phyloP scores from a whole-genome alignment of 129 eudicot genomes.

The carrot (Daucus carota) region DNA sequence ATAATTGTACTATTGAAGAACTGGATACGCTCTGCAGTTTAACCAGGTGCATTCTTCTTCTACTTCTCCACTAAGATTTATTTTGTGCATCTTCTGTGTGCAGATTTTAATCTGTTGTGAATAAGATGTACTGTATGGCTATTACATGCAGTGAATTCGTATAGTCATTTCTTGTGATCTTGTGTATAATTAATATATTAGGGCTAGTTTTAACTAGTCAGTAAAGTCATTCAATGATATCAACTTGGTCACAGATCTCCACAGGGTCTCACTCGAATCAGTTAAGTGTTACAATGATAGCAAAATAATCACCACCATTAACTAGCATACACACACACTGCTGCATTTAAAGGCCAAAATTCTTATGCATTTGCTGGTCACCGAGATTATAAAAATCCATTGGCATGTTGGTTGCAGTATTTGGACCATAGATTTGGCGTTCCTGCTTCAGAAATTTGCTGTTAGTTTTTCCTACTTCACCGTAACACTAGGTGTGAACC shows the following conservation, averaged over 20 bases:
- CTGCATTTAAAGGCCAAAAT: neutral
- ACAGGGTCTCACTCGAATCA: too few relatives aligned
- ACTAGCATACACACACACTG: neutral
- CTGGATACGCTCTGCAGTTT: conserved; percentile 62
- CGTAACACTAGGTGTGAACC: conserved; percentile 90
- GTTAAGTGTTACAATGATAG: too few relatives aligned
- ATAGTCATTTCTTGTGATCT: neutral
- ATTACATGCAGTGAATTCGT: neutral
- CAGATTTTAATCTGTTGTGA: neutral
- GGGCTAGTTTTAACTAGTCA: too few relatives aligned
- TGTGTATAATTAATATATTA: neutral
- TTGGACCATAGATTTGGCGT: conserved; percentile 99
- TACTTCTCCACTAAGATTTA: neutral
- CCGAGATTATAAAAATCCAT: neutral
- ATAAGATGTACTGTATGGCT: neutral
- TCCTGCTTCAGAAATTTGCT: conserved; percentile 71
- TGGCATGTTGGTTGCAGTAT: conserved; percentile 48
- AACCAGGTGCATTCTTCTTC: conserved; percentile 49
- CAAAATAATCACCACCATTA: too few relatives aligned
- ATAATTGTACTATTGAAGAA: conserved; percentile 43
- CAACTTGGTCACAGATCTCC: too few relatives aligned
- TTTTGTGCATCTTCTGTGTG: neutral
- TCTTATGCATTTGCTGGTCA: neutral
- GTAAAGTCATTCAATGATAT: too few relatives aligned
- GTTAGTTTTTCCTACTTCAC: conserved; percentile 82